Conservation (phyloP, 306 rosid genomes). For the Vigna angularis region DNA sequence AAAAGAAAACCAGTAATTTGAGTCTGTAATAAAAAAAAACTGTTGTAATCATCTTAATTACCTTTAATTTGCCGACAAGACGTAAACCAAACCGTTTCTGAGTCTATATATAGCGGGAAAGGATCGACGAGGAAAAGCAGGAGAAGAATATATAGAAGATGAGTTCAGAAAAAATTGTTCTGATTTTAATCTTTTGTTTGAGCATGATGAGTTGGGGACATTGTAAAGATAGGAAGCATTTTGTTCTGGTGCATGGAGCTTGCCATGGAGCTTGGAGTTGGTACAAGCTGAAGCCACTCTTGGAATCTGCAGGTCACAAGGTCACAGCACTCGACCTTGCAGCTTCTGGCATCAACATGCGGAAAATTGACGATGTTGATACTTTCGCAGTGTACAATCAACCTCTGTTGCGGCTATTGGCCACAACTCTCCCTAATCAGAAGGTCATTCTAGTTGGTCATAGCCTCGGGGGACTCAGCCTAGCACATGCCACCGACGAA, state of each 20-base stretch:
- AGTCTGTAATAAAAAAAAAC: too few relatives aligned
- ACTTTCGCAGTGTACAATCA: conserved; percentile 51
- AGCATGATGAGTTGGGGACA: conserved; percentile 21
- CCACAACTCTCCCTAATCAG: conserved; percentile 45
- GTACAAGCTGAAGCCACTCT: conserved; percentile 71
- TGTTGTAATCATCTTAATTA: too few relatives aligned
- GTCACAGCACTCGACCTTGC: conserved; percentile 66
- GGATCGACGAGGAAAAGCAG: fast-evolving
- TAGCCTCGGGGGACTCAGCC: conserved; percentile 68
- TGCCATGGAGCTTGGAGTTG: conserved; percentile 86
- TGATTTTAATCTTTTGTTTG: too few relatives aligned
- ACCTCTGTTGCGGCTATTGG: conserved; percentile 62
- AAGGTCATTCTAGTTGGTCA: conserved; percentile 77
- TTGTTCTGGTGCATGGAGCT: conserved; percentile 77
- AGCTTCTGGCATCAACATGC: conserved; percentile 62
- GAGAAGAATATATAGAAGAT: too few relatives aligned
- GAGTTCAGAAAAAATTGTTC: too few relatives aligned
- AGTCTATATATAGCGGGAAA: too few relatives aligned
- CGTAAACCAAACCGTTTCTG: too few relatives aligned
- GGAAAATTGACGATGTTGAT: conserved; percentile 52
- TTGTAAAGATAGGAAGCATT: conserved; percentile 39
- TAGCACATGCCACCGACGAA: conserved; percentile 69
- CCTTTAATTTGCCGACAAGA: too few relatives aligned
- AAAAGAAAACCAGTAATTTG: too few relatives aligned
- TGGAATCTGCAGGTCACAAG: conserved; percentile 63